Percentiles rank a stretch among this genome's conserved stretches.
These are phyloP conservation scores for Penicillium ucsense DNA, from an alignment of 495 filamentous ascomycete species.

Conservation along the genomic window DNA sequence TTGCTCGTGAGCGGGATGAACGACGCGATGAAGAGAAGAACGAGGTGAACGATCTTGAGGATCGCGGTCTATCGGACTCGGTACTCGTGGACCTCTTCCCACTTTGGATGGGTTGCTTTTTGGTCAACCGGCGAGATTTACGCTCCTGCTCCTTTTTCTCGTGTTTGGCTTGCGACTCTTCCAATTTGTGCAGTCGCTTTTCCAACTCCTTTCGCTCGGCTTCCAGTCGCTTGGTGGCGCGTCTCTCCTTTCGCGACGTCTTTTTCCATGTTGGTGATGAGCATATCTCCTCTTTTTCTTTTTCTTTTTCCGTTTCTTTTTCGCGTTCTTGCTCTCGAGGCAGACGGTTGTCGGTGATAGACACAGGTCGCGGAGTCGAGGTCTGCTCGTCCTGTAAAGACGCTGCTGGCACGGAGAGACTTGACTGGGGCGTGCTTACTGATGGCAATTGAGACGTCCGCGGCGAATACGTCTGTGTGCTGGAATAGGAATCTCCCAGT, in stretches of 20 bases:
- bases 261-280: constrained; percentile 15
- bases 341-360: background rate
- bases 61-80: constrained; percentile 17
- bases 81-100: constrained; percentile 27
- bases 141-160: constrained; percentile 14
- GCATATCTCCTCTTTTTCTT: constrained; percentile 3
- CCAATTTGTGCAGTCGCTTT: constrained; percentile 24
- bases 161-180: constrained; percentile 17
- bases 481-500: constrained; percentile 7
- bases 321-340: no score
- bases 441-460: constrained; percentile 11
- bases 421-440: constrained; percentile 11
- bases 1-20: constrained; percentile 23
- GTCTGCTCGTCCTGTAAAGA: constrained; percentile 1
- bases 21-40: constrained; percentile 26
- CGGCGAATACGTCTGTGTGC: constrained; percentile 12
- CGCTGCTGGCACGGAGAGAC: constrained; percentile 8
- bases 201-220: constrained; percentile 30
- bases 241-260: constrained; percentile 21
- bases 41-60: constrained; percentile 19
- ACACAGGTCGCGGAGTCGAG: constrained; percentile 1
- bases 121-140: constrained; percentile 25
- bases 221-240: constrained; percentile 28
- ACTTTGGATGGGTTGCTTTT: constrained; percentile 26
- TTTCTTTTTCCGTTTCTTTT: background rate